These are phyloP conservation scores for Neoboletus magnificus DNA, from an alignment of 768 basidiomycete genomes.

Conservation along the genomic window DNA sequence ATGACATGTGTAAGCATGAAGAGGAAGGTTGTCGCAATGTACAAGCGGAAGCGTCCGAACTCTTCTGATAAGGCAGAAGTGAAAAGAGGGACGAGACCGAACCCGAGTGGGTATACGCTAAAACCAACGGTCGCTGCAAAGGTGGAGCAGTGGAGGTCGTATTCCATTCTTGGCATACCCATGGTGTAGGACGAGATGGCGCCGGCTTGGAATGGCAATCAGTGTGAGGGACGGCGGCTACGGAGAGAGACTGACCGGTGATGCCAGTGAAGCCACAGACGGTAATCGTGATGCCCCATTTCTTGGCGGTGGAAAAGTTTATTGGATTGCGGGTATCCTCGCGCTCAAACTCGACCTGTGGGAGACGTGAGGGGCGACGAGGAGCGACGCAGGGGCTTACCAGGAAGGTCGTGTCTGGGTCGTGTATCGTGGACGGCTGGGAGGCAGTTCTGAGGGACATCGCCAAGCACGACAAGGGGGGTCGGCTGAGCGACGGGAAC, in stretches of 20 bases:
- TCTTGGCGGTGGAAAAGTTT: conserved; percentile 36
- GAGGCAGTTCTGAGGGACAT: conserved; percentile 14
- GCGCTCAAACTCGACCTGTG: conserved; percentile 40
- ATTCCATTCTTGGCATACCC: conserved; percentile 56
- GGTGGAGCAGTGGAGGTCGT: conserved; percentile 41
- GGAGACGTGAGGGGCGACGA: not conserved
- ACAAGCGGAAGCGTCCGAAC: conserved; percentile 62
- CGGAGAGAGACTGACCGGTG: conserved; percentile 22
- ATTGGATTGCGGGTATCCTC: conserved; percentile 40
- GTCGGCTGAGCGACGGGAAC: not conserved
- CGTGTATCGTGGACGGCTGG: conserved; percentile 16
- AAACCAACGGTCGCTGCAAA: conserved; percentile 49
- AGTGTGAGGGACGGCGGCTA: not conserved
- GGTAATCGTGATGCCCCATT: conserved; percentile 41
- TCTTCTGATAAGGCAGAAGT: conserved; percentile 73
- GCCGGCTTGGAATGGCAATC: conserved; percentile 37
- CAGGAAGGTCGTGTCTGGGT: conserved; percentile 8
- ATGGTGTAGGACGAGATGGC: conserved; percentile 50
- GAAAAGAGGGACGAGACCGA: conserved; percentile 59
- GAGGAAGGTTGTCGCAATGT: conserved; percentile 46
- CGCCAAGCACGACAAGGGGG: not conserved
- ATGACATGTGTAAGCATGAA: conserved; percentile 52
- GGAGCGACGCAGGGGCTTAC: conserved; percentile 2
- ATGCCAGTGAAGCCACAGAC: conserved; percentile 35
- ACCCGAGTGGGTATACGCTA: conserved; percentile 56